Percentiles rank a stretch among this genome's conserved stretches.
Evolutionary conservation across 495 filamentous ascomycete genomes (phyloP).

Genomic region (Hypoxylon lenormandii): DNA sequence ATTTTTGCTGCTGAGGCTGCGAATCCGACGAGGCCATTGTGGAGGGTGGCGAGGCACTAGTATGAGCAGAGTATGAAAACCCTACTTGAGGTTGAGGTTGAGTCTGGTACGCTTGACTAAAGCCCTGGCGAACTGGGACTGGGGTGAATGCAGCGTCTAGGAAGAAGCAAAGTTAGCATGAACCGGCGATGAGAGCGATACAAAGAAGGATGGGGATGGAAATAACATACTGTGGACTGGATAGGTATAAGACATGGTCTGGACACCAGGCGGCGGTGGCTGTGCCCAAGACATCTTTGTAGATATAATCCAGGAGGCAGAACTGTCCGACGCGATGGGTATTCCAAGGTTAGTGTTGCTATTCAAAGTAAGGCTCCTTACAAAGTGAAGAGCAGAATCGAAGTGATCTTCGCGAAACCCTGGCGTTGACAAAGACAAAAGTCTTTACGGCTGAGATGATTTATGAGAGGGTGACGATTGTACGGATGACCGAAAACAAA

Average conservation of each 20-base stretch:
- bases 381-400: slow-evolving; percentile 3
- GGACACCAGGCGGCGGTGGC: slow-evolving; percentile 51
- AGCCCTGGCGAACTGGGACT: slow-evolving; percentile 62
- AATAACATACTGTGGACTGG: slow-evolving; percentile 50
- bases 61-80: slow-evolving; percentile 45
- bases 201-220: slow-evolving; percentile 3
- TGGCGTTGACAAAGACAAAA: slow-evolving; percentile 16
- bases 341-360: slow-evolving; percentile 25
- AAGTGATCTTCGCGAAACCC: slow-evolving; percentile 11
- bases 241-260: slow-evolving; percentile 51
- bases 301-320: slow-evolving; percentile 5
- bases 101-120: slow-evolving; percentile 55
- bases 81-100: slow-evolving; percentile 37
- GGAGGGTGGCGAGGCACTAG: slow-evolving; percentile 49
- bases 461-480: slow-evolving; percentile 1
- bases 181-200: background rate
- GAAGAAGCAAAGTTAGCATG: slow-evolving; percentile 45
- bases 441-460: slow-evolving; percentile 11
- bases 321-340: background rate
- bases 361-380: slow-evolving; percentile 7
- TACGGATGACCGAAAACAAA: slow-evolving; percentile 1
- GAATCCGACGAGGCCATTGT: slow-evolving; percentile 43
- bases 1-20: slow-evolving; percentile 66
- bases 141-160: slow-evolving; percentile 64
- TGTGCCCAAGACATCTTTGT: slow-evolving; percentile 52